Percentiles rank a stretch among this genome's conserved stretches.
These are phyloP conservation scores for Crotalaria pallida DNA, from an alignment of 306 rosid species.

Conservation along the genomic window DNA sequence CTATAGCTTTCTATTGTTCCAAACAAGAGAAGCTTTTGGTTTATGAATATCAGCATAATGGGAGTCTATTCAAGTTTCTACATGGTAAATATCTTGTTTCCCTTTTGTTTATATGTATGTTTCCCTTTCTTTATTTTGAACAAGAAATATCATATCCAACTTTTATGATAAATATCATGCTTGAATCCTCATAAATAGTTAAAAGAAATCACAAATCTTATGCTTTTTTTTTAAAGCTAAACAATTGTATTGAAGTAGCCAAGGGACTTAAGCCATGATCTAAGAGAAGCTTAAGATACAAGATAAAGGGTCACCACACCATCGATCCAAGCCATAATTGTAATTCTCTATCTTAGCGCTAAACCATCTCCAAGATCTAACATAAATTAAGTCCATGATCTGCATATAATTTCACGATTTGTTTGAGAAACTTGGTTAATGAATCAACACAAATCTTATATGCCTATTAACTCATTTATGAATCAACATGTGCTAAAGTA, in stretches of 20 bases:
- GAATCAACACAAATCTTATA: too few relatives aligned
- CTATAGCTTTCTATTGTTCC: constrained; percentile 71
- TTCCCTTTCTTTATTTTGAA: background rate
- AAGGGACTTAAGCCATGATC: too few relatives aligned
- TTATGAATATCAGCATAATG: constrained; percentile 69
- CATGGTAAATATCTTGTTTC: constrained; percentile 48
- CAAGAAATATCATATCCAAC: background rate
- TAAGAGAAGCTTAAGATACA: too few relatives aligned
- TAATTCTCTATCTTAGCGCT: too few relatives aligned
- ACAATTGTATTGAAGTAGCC: too few relatives aligned
- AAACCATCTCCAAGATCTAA: too few relatives aligned
- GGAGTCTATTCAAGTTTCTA: constrained; percentile 65
- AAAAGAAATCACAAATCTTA: background rate
- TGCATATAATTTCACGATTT: too few relatives aligned
- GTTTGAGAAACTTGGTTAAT: too few relatives aligned
- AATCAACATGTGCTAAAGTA: background rate
- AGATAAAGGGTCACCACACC: too few relatives aligned
- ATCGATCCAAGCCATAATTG: too few relatives aligned
- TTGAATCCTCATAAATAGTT: background rate
- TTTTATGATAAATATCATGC: background rate
- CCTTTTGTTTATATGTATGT: background rate
- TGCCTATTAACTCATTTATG: background rate
- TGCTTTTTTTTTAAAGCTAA: too few relatives aligned
- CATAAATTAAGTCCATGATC: too few relatives aligned
- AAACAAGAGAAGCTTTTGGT: constrained; percentile 80